phyloP scores from a whole-genome alignment of 768 basidiomycete species.

The Lentinula sp. region DNA sequence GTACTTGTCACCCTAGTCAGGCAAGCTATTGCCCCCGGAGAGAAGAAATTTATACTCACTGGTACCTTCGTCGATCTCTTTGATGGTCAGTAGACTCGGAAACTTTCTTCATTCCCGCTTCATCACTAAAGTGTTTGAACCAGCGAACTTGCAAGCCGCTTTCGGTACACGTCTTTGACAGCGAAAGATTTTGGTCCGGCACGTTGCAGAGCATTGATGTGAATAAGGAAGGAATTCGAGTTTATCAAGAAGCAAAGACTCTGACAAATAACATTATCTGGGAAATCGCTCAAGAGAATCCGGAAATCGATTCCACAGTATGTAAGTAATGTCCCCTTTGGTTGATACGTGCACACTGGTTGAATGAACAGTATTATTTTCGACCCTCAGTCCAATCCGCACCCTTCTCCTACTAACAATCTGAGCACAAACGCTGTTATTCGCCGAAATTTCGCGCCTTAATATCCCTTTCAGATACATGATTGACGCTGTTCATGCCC shows the following conservation, averaged over 20 bases:
- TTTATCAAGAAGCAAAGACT: conserved; percentile 2
- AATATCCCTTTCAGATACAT: neutral
- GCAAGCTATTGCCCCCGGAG: conserved; percentile 6
- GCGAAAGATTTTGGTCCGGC: no score
- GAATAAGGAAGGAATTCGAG: no score
- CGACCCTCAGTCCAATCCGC: neutral
- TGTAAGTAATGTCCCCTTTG: no score
- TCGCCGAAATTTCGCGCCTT: no score
- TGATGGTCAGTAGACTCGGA: conserved; percentile 6
- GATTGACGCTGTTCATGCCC: conserved; percentile 7
- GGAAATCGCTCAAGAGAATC: conserved; percentile 2
- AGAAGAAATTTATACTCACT: conserved; percentile 8
- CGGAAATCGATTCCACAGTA: conserved; percentile 4
- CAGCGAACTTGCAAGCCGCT: no score
- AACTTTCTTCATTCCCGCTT: no score
- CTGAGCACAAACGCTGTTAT: no score
- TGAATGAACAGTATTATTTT: conserved; percentile 14
- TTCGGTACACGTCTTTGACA: no score
- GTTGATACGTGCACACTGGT: conserved; percentile 7
- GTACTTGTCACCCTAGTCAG: conserved; percentile 3
- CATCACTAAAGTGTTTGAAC: no score
- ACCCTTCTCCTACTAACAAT: neutral
- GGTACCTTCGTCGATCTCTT: conserved; percentile 6
- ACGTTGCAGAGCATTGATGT: no score
- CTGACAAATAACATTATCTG: conserved; percentile 1